These are phyloP conservation scores for Podospora didyma DNA, from an alignment of 495 filamentous ascomycete genomes.

Conservation along the genomic window DNA sequence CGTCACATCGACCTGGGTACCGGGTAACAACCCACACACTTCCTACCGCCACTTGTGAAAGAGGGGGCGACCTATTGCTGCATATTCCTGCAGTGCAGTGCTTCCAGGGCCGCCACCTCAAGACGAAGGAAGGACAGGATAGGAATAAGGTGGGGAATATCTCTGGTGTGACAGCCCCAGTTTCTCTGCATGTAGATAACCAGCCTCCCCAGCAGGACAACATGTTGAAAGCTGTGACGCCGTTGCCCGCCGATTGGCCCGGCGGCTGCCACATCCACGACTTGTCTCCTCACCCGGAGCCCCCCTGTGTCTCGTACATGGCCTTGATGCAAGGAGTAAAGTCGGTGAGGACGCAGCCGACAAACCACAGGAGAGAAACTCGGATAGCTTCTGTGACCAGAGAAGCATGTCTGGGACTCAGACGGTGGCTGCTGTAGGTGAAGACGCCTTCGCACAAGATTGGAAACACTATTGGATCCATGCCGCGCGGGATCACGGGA, in stretches of 20 bases:
- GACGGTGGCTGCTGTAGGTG: neutral
- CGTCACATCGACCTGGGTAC: no score
- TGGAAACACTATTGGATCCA: neutral
- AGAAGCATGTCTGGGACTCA: neutral
- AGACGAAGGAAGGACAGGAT: no score
- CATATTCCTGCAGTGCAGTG: no score
- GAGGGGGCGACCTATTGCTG: no score
- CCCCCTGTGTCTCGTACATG: slow-evolving; percentile 1
- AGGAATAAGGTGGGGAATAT: no score
- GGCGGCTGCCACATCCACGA: neutral
- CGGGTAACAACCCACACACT: no score
- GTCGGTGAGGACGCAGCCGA: slow-evolving; percentile 16
- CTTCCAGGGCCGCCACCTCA: no score
- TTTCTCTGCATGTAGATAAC: no score
- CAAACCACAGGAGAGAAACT: slow-evolving; percentile 3
- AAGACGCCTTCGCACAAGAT: neutral
- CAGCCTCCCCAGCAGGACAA: no score
- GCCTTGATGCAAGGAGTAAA: slow-evolving; percentile 13
- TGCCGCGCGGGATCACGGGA: neutral
- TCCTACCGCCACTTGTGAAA: no score
- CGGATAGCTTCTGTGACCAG: neutral
- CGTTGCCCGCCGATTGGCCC: neutral
- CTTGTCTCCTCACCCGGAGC: neutral
- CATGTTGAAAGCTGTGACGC: no score
- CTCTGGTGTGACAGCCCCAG: no score